These are phyloP conservation scores for Ophiosphaerella herpotricha DNA, from an alignment of 2,329 filamentous ascomycete genomes.

Conservation along the genomic window DNA sequence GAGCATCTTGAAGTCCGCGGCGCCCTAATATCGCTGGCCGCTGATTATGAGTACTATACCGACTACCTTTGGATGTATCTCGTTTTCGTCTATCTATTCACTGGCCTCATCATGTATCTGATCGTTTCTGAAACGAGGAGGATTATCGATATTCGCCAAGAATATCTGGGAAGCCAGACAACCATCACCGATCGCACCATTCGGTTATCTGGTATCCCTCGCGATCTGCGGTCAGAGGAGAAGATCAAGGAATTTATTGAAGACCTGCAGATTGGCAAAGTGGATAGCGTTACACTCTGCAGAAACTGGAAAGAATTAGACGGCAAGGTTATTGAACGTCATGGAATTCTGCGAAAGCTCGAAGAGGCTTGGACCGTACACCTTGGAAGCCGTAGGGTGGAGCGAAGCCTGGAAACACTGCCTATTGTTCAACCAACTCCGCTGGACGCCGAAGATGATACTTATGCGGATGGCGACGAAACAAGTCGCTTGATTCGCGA, in stretches of 20 bases:
- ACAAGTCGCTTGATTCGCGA: slow-evolving; percentile 64
- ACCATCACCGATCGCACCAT: slow-evolving; percentile 97
- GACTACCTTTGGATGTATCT: slow-evolving; percentile 90
- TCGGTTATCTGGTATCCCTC: slow-evolving; percentile 84
- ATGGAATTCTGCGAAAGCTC: slow-evolving; percentile 68
- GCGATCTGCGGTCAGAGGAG: slow-evolving; percentile 76
- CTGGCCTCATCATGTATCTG: slow-evolving; percentile 77
- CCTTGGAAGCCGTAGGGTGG: slow-evolving; percentile 61
- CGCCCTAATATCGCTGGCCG: slow-evolving; percentile 21
- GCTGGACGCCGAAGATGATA: slow-evolving; percentile 33
- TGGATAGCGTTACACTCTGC: slow-evolving; percentile 85
- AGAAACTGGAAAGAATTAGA: slow-evolving; percentile 86
- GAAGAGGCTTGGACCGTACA: slow-evolving; percentile 84
- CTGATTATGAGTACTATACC: slow-evolving; percentile 49
- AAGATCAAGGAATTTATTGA: slow-evolving; percentile 88
- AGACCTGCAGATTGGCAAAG: slow-evolving; percentile 83
- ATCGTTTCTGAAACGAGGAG: slow-evolving; percentile 81
- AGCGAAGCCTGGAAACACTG: slow-evolving; percentile 54
- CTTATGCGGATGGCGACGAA: slow-evolving; percentile 56
- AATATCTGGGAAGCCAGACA: slow-evolving; percentile 89
- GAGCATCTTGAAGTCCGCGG: slow-evolving; percentile 27
- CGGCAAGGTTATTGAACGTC: slow-evolving; percentile 69
- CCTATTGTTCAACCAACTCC: slow-evolving; percentile 56
- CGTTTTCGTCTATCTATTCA: slow-evolving; percentile 94
- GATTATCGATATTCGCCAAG: slow-evolving; percentile 83